phyloP scores from a whole-genome alignment of 805 yeast genomes.

The Candida manassasensis region DNA sequence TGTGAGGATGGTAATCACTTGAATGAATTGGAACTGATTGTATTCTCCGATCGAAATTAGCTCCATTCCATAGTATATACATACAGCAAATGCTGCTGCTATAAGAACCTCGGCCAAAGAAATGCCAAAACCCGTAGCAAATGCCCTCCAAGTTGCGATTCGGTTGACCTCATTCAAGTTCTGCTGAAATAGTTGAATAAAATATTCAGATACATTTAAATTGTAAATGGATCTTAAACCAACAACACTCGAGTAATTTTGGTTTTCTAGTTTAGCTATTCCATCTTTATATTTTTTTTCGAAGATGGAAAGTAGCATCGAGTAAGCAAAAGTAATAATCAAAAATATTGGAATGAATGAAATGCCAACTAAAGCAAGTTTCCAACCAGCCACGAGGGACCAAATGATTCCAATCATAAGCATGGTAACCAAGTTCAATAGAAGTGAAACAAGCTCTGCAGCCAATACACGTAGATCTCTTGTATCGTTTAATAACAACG shows the following conservation, averaged over 20 bases:
- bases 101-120: slow-evolving; percentile 52
- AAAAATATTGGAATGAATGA: slow-evolving; percentile 67
- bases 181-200: slow-evolving; percentile 33
- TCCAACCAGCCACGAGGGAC: slow-evolving; percentile 83
- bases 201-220: slow-evolving; percentile 48
- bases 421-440: slow-evolving; percentile 50
- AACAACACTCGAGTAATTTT: slow-evolving; percentile 46
- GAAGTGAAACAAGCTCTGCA: slow-evolving; percentile 54
- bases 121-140: slow-evolving; percentile 62
- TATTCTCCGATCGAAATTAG: slow-evolving; percentile 61
- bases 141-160: slow-evolving; percentile 49
- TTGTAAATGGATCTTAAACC: slow-evolving; percentile 63
- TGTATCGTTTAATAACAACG: slow-evolving; percentile 74
- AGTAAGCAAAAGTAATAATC: slow-evolving; percentile 47
- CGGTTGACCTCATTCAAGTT: slow-evolving; percentile 26
- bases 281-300: slow-evolving; percentile 59
- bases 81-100: slow-evolving; percentile 60
- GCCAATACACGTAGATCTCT: slow-evolving; percentile 70
- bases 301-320: slow-evolving; percentile 43
- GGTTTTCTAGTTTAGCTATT: slow-evolving; percentile 51
- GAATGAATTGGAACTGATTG: slow-evolving; percentile 52
- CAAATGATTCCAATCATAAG: slow-evolving; percentile 63
- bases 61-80: slow-evolving; percentile 75
- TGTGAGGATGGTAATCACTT: slow-evolving; percentile 65
- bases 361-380: slow-evolving; percentile 74